These are phyloP conservation scores for Phragmites australis DNA, from an alignment of 176 grass and related monocot genomes.

Conservation along the genomic window DNA sequence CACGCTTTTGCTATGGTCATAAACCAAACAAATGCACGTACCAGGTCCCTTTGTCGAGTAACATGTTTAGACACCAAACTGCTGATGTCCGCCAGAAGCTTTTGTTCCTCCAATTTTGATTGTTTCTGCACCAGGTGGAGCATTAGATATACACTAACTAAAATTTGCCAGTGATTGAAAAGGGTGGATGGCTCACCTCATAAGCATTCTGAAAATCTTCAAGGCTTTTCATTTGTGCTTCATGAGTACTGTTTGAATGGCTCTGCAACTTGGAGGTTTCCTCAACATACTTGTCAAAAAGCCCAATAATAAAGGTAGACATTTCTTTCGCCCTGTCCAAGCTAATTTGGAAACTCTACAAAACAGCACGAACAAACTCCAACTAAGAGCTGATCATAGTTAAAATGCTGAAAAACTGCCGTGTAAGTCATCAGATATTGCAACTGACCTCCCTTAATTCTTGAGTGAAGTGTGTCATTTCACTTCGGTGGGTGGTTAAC, in stretches of 20 bases:
- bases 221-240: conserved; percentile 72
- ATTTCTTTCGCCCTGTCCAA: conserved; percentile 69
- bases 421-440: conserved; percentile 10
- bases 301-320: conserved; percentile 60
- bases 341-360: conserved; percentile 70
- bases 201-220: conserved; percentile 84
- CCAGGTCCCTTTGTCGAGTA: conserved; percentile 83
- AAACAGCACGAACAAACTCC: conserved; percentile 28
- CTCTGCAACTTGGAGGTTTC: conserved; percentile 59
- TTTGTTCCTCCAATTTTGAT: conserved; percentile 80
- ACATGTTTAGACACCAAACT: conserved; percentile 83
- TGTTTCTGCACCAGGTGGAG: conserved; percentile 59
- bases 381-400: neutral
- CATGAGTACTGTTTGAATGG: conserved; percentile 64
- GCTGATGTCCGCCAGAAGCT: conserved; percentile 73
- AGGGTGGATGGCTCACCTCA: conserved; percentile 53
- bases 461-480: conserved; percentile 71
- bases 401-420: neutral
- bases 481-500: conserved; percentile 67
- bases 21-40: conserved; percentile 16
- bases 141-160: conserved; percentile 25
- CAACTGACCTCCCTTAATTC: conserved; percentile 77
- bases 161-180: neutral
- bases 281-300: conserved; percentile 66
- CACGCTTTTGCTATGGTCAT: neutral